A percentile compares a stretch with the other conserved stretches of the same genome.
phyloP scores from a whole-genome alignment of 352 stramenopile species.

The Pythium graminicola region DNA sequence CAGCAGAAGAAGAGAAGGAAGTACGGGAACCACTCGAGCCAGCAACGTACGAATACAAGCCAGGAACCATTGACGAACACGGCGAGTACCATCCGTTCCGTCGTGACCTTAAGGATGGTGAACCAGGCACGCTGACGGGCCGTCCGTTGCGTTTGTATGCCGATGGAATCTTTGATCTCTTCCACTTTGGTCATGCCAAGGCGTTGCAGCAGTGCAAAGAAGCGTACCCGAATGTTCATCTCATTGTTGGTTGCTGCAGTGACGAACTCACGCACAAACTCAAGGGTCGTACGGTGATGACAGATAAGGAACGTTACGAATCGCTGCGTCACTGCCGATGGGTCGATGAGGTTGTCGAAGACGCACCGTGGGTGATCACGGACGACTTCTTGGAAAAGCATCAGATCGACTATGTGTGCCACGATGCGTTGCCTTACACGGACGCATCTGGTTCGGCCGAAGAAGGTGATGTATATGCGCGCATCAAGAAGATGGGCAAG shows the following conservation, averaged over 20 bases:
- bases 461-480: constrained; percentile 78
- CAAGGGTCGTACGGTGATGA: constrained; percentile 85
- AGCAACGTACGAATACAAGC: constrained; percentile 19
- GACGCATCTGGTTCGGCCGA: constrained; percentile 62
- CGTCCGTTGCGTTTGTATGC: constrained; percentile 79
- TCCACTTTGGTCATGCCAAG: constrained; percentile 84
- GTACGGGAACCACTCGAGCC: constrained; percentile 12
- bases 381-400: constrained; percentile 82
- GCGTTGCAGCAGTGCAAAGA: constrained; percentile 85
- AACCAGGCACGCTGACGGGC: constrained; percentile 64
- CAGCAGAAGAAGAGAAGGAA: constrained; percentile 13
- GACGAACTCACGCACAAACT: constrained; percentile 84
- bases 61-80: constrained; percentile 16
- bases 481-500: constrained; percentile 83
- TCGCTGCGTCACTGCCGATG: constrained; percentile 80
- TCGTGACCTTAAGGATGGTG: constrained; percentile 48
- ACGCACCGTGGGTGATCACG: constrained; percentile 82
- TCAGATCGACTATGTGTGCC: constrained; percentile 86
- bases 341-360: constrained; percentile 84
- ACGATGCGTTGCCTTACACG: constrained; percentile 83
- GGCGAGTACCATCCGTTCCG: constrained; percentile 53
- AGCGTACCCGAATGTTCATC: constrained; percentile 76
- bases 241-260: constrained; percentile 84
- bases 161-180: constrained; percentile 87
- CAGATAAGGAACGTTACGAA: constrained; percentile 83